Conservation (phyloP, 73 alveolate genomes). For the Paraurostyla sp. region DNA sequence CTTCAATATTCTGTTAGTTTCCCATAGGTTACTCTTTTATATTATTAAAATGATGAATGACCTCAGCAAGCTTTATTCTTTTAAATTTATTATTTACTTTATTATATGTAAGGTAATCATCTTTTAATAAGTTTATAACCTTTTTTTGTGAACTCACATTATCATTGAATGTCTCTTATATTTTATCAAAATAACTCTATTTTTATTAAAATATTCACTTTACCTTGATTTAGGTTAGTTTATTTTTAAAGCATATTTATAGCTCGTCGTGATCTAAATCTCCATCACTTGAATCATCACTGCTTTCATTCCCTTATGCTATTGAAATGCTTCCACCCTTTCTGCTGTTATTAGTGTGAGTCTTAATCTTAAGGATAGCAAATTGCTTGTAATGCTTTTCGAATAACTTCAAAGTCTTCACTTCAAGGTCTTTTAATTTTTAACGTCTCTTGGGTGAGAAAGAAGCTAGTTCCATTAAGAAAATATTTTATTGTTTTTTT, state of each 20-base stretch:
- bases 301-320: not conserved
- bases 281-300: conserved; percentile 8
- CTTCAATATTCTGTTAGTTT: not conserved
- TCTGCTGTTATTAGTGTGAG: not conserved
- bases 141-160: not conserved
- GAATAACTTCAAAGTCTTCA: not conserved
- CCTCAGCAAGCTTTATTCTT: not conserved
- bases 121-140: not conserved
- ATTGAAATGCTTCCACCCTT: not conserved
- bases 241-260: not conserved
- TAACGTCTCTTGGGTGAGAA: not conserved
- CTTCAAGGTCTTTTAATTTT: not conserved
- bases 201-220: not conserved
- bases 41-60: not conserved
- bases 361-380: not conserved
- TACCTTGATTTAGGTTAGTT: not conserved
- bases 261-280: conserved; percentile 9
- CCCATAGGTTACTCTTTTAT: not conserved
- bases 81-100: not conserved
- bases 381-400: not conserved
- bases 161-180: not conserved
- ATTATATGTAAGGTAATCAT: not conserved
- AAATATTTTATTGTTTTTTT: no score
- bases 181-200: not conserved
- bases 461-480: no score